Evolutionary conservation across 495 filamentous ascomycete genomes (phyloP).

Genomic region (Penicillium egyptiacum): DNA sequence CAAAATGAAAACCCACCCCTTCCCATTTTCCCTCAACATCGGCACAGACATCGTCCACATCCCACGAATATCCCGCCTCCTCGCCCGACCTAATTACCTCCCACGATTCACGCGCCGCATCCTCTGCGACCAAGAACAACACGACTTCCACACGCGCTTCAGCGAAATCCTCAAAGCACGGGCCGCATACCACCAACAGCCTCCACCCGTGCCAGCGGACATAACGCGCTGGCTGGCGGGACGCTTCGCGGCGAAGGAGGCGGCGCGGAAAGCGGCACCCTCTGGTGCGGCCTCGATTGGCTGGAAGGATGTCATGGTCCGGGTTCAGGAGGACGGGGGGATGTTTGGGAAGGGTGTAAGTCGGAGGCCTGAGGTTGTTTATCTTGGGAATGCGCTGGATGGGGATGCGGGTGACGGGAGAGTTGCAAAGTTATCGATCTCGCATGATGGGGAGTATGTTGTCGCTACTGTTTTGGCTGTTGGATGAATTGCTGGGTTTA

Average conservation of each 20-base stretch:
- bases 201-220: conserved; percentile 31
- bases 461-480: conserved; percentile 53
- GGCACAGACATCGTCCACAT: conserved; percentile 57
- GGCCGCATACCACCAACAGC: conserved; percentile 3
- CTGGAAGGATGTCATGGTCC: conserved; percentile 43
- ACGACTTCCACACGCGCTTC: conserved; percentile 43
- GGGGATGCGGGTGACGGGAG: conserved; percentile 25
- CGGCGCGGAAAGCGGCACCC: conserved; percentile 49
- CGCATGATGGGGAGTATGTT: conserved; percentile 62
- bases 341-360: conserved; percentile 16
- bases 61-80: conserved; percentile 49
- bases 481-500: conserved; percentile 24
- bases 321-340: conserved; percentile 28
- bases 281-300: conserved; percentile 39
- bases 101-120: conserved; percentile 54
- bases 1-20: conserved; percentile 36
- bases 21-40: conserved; percentile 46
- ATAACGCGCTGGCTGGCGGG: conserved; percentile 51
- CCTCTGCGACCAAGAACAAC: conserved; percentile 46
- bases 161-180: conserved; percentile 18
- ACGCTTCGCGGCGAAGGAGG: conserved; percentile 51
- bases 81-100: conserved; percentile 43
- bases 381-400: conserved; percentile 23
- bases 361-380: conserved; percentile 44
- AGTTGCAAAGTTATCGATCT: conserved; percentile 50